Conservation (phyloP, 1,139 yeast species). For the Geotrichum australiense region DNA sequence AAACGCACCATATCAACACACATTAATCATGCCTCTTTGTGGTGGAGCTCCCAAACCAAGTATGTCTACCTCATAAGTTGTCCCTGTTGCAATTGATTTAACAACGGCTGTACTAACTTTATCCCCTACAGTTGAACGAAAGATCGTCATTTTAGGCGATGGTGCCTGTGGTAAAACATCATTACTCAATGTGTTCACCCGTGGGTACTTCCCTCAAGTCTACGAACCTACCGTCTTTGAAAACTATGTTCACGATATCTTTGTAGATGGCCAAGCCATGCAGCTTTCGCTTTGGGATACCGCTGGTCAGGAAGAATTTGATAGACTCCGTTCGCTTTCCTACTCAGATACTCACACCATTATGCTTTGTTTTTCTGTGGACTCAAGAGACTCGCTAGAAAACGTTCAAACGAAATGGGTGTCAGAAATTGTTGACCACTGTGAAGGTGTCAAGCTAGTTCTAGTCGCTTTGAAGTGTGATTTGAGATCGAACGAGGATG, state of each 20-base stretch:
- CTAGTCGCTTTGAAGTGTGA: slow-evolving; percentile 94
- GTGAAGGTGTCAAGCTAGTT: slow-evolving; percentile 92
- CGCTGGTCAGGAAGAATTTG: slow-evolving; percentile 98
- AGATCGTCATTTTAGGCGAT: slow-evolving; percentile 93
- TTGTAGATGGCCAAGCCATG: slow-evolving; percentile 89
- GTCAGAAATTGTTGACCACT: slow-evolving; percentile 91
- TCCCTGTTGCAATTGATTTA: not conserved
- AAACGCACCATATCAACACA: too few relatives aligned
- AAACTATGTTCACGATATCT: slow-evolving; percentile 94
- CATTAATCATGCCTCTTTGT: slow-evolving; percentile 75
- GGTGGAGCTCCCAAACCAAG: slow-evolving; percentile 58
- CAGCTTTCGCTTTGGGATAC: slow-evolving; percentile 96
- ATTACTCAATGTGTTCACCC: slow-evolving; percentile 87
- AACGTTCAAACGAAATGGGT: slow-evolving; percentile 96
- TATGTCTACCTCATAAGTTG: too few relatives aligned
- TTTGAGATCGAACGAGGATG: slow-evolving; percentile 52
- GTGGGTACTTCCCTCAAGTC: slow-evolving; percentile 97
- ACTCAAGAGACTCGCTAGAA: slow-evolving; percentile 87
- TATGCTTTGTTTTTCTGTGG: slow-evolving; percentile 93
- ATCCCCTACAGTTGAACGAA: slow-evolving; percentile 56
- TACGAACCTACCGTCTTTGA: slow-evolving; percentile 98
- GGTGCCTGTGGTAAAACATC: slow-evolving; percentile 96
- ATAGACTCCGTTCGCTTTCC: slow-evolving; percentile 78
- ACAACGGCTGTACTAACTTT: not conserved
- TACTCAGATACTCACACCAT: slow-evolving; percentile 95